Conservation (phyloP, 2,329 filamentous ascomycete species). For the Xylaria sp. region DNA sequence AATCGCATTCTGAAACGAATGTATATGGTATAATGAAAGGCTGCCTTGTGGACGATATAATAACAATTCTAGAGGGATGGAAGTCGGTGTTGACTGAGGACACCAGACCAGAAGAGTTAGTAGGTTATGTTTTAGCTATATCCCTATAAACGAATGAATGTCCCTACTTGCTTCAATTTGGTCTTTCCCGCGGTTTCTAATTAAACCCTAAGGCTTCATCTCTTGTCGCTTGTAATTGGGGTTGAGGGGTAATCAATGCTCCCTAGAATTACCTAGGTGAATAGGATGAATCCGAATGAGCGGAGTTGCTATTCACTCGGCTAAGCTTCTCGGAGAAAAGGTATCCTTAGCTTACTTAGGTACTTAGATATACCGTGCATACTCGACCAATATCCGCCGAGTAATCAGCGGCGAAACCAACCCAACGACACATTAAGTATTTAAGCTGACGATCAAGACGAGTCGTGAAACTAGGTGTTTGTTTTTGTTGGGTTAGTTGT, state of each 20-base stretch:
- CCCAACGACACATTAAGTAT: too few relatives aligned
- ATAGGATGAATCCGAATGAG: constrained; percentile 12
- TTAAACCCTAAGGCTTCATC: neutral
- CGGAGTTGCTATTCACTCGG: constrained; percentile 3
- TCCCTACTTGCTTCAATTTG: neutral
- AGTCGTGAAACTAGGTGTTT: too few relatives aligned
- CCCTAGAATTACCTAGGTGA: neutral
- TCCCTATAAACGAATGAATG: neutral
- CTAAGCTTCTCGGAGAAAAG: constrained; percentile 4
- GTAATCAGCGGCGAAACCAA: too few relatives aligned
- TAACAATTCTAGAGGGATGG: neutral
- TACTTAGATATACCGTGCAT: too few relatives aligned
- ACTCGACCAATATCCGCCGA: too few relatives aligned
- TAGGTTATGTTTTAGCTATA: constrained; percentile 6
- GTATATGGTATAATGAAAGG: neutral
- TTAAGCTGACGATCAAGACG: too few relatives aligned
- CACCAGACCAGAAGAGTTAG: neutral
- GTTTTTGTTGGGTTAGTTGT: too few relatives aligned
- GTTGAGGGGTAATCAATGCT: neutral
- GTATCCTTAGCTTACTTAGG: neutral
- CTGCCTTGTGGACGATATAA: neutral
- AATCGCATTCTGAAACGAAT: constrained; percentile 33
- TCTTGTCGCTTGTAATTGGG: neutral
- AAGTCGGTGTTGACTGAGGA: neutral
- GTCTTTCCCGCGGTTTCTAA: neutral